Evolutionary conservation across 2,329 filamentous ascomycete genomes (phyloP), one percentile per base, ranked within the genome.

Genomic region (Cladophialophora yegresii): DNA sequence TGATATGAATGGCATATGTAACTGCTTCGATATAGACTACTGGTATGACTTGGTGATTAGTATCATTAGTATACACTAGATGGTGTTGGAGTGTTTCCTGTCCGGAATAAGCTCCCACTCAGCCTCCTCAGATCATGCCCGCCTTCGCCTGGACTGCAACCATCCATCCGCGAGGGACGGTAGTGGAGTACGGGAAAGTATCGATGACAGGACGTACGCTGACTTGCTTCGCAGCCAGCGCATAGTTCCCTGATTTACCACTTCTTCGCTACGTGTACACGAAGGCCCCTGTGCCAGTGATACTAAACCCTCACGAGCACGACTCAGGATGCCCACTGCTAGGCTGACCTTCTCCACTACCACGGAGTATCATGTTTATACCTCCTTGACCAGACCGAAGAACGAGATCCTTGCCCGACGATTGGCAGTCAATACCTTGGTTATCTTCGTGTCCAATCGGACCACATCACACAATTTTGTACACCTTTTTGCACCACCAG

Each of bases 401-500:
- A 43, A 43, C 36, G 36, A 8, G 16, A 43, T 16, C 16, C 16
- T 43, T 7, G 13, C n/a, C 36, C 4, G 1, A 13, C 36, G 16
- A 13, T 43, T 43, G 16, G 16, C 36, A 5, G 36, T 43, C 16
- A 16, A 20, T 3, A 43, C 33, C 12, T 4, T 36, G 12, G 33
- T 36, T 36, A 36, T 36, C 16, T 1, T 36, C 2, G 16, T 43
- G n/a, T 43, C 36, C 36, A 43, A n/a, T 43, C 36, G 16, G n/a
- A 7, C 36, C 6, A 16, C 5, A 43, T 43, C 36, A 43, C 43
- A 92, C 89, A 77, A 93, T 92, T 50, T 88, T 86, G 75, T 93
- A 93, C 43, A 93, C 87, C 70, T 89, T 85, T 82, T 95, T 96
- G 20, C 92, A 92, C 69, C 93, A 88, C 73, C 88, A 80, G 74